Percentiles rank a stretch among this genome's conserved stretches.
phyloP scores from a whole-genome alignment of 257 asterid genomes.

The Ajuga chamaepitys region DNA sequence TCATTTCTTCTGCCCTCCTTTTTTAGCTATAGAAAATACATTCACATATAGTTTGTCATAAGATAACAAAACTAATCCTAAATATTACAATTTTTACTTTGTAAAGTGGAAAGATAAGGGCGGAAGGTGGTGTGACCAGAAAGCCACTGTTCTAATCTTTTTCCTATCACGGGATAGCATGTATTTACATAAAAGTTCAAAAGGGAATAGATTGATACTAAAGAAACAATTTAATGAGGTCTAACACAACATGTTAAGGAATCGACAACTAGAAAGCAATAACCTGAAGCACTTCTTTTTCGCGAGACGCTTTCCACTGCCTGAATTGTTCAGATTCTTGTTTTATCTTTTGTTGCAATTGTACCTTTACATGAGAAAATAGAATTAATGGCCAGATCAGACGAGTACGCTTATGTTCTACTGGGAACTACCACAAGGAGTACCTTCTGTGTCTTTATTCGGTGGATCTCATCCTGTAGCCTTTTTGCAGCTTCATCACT shows the following conservation, averaged over 20 bases:
- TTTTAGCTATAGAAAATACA: conserved; percentile 47
- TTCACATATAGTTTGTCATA: neutral
- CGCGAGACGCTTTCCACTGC: conserved; percentile 90
- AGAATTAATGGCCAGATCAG: conserved; percentile 17
- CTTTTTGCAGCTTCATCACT: conserved; percentile 95
- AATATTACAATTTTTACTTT: no score
- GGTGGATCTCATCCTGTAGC: conserved; percentile 85
- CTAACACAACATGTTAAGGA: neutral
- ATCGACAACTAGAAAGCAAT: neutral
- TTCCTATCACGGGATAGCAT: neutral
- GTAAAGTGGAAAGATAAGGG: neutral
- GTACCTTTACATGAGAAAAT: conserved; percentile 54
- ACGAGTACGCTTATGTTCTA: neutral
- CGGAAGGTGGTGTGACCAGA: neutral
- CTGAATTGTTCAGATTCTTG: conserved; percentile 99
- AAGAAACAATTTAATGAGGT: neutral
- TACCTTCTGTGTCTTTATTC: conserved; percentile 90
- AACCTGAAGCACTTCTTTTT: conserved; percentile 98
- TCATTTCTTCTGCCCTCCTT: conserved; percentile 97
- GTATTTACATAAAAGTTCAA: neutral
- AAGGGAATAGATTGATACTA: neutral
- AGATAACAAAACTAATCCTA: no score
- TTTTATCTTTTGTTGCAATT: conserved; percentile 94
- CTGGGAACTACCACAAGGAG: conserved; percentile 3
- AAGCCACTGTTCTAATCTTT: neutral